Percentiles rank a stretch among this genome's conserved stretches.
These are phyloP conservation scores for Dactylellina haptotyla DNA, from an alignment of 2,329 filamentous ascomycete genomes.

Conservation along the genomic window DNA sequence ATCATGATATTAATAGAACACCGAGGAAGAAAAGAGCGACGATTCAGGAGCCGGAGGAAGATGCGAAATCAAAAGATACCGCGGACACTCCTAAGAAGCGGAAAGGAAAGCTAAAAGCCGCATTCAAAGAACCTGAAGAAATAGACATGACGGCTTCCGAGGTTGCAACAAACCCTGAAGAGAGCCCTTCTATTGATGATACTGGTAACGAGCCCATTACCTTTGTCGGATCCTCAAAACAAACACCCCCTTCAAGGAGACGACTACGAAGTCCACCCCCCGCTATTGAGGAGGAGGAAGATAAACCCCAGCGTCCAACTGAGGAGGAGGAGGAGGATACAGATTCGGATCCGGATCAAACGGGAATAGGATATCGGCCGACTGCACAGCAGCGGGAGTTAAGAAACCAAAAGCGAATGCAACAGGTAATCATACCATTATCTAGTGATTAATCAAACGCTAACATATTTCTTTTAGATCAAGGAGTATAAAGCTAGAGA, in stretches of 20 bases:
- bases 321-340: slow-evolving; percentile 44
- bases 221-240: slow-evolving; percentile 35
- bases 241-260: slow-evolving; percentile 12
- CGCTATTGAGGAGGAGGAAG: slow-evolving; percentile 24
- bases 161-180: slow-evolving; percentile 59
- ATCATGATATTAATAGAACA: slow-evolving; percentile 42
- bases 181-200: slow-evolving; percentile 4
- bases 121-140: slow-evolving; percentile 55
- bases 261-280: slow-evolving; percentile 56
- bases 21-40: slow-evolving; percentile 59
- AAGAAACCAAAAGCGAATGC: slow-evolving; percentile 56
- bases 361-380: slow-evolving; percentile 56
- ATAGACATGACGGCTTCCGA: slow-evolving; percentile 52
- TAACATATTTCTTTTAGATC: slow-evolving; percentile 38
- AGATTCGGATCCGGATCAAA: slow-evolving; percentile 53
- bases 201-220: slow-evolving; percentile 20
- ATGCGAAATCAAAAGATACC: slow-evolving; percentile 57
- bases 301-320: slow-evolving; percentile 17
- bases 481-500: slow-evolving; percentile 57
- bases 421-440: slow-evolving; percentile 55
- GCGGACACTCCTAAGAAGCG: slow-evolving; percentile 61
- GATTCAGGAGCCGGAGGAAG: slow-evolving; percentile 55
- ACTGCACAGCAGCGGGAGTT: slow-evolving; percentile 56
- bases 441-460: neutral
- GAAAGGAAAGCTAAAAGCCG: slow-evolving; percentile 65